Conservation (phyloP, 2,329 filamentous ascomycete species). For the Aspergillus novofumigatus region DNA sequence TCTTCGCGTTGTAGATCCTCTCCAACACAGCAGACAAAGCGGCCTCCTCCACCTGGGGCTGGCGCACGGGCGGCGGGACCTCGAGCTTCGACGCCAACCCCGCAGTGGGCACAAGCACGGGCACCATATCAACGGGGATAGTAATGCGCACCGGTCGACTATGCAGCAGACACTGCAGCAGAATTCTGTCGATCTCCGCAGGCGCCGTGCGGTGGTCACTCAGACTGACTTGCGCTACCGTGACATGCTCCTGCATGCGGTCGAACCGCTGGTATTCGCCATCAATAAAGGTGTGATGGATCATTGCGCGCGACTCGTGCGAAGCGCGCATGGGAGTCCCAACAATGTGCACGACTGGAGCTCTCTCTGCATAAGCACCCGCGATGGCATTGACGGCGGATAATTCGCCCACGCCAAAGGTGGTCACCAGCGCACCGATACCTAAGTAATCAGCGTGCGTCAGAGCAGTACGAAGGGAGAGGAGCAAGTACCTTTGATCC, state of each 20-base stretch:
- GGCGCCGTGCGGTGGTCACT: conserved; percentile 44
- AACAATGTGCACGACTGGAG: conserved; percentile 62
- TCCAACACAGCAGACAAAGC: conserved; percentile 32
- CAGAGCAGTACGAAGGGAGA: not conserved
- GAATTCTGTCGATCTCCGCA: conserved; percentile 48
- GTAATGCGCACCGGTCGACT: conserved; percentile 54
- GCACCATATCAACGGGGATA: conserved; percentile 52
- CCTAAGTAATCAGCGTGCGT: not conserved
- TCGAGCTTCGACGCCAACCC: conserved; percentile 10
- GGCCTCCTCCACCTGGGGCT: conserved; percentile 7
- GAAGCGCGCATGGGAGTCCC: conserved; percentile 46
- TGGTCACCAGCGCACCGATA: conserved; percentile 25
- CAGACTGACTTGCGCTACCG: conserved; percentile 46
- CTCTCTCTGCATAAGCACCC: conserved; percentile 68
- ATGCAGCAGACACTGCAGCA: conserved; percentile 50
- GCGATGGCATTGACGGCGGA: conserved; percentile 71
- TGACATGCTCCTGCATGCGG: conserved; percentile 47
- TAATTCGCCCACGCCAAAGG: conserved; percentile 58
- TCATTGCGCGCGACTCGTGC: conserved; percentile 41
- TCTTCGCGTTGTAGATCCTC: conserved; percentile 41
- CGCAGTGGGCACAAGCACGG: conserved; percentile 9
- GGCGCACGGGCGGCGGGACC: conserved; percentile 3
- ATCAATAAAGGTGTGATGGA: conserved; percentile 67
- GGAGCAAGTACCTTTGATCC: conserved; percentile 37
- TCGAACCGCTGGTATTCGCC: conserved; percentile 49